Evolutionary conservation across 306 rosid genomes (phyloP).

Genomic region (Cucumis cinereus): DNA sequence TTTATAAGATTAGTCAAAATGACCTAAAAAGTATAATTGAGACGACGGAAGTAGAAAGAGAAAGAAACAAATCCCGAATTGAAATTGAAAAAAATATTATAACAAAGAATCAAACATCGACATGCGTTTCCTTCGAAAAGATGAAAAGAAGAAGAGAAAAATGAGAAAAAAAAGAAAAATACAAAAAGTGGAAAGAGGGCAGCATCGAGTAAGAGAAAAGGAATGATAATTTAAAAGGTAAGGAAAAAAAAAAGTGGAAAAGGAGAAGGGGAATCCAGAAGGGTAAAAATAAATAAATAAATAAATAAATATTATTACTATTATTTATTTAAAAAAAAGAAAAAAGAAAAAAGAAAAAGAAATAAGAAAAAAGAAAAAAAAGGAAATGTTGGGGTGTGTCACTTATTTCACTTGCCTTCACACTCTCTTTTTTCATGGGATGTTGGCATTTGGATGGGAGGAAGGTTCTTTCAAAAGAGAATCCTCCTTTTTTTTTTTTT

Average conservation of each 20-base stretch:
- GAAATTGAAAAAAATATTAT: background rate
- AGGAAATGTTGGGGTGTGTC: no score
- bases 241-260: background rate
- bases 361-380: background rate
- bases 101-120: background rate
- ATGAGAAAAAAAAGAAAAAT: background rate
- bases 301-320: no score
- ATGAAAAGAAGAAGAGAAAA: background rate
- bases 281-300: no score
- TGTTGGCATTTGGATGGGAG: background rate
- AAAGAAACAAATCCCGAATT: background rate
- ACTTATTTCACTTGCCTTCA: background rate
- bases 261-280: background rate
- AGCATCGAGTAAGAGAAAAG: background rate
- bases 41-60: no score
- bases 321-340: no score
- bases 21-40: no score
- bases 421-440: background rate
- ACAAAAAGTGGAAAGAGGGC: background rate
- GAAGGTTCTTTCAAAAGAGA: background rate
- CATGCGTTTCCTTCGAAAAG: background rate
- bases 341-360: background rate
- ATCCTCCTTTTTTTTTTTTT: no score
- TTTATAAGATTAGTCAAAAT: no score
- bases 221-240: background rate